Conservation (phyloP, 2,329 filamentous ascomycete genomes). For the Fusarium sp. region DNA sequence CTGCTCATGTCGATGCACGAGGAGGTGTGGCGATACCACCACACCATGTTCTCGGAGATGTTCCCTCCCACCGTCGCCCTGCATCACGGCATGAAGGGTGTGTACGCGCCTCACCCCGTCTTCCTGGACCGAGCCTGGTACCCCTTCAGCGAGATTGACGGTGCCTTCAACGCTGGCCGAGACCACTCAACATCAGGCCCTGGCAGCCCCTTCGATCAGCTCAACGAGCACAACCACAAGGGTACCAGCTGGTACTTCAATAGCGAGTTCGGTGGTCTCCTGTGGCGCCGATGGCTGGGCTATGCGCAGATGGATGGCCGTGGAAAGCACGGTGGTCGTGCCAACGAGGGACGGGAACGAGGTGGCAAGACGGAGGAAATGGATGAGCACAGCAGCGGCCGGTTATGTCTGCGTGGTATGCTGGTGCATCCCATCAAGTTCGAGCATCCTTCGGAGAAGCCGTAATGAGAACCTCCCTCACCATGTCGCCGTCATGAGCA, state of each 20-base stretch:
- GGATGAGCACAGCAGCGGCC: conserved; percentile 61
- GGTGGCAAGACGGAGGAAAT: conserved; percentile 66
- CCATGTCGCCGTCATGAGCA: conserved; percentile 44
- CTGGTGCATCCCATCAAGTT: conserved; percentile 85
- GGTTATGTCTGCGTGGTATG: conserved; percentile 85
- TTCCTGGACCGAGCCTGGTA: conserved; percentile 83
- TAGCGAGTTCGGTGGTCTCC: conserved; percentile 78
- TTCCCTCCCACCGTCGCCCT: conserved; percentile 77
- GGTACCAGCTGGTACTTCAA: conserved; percentile 90
- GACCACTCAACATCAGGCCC: conserved; percentile 73
- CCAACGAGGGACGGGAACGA: conserved; percentile 59
- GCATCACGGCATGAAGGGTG: conserved; percentile 82
- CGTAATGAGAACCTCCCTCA: conserved; percentile 22
- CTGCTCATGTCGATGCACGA: conserved; percentile 80
- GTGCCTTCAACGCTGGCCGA: conserved; percentile 83
- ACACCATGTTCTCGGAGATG: conserved; percentile 85
- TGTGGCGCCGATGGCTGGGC: conserved; percentile 84
- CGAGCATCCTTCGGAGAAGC: conserved; percentile 62
- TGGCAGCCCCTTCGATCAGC: conserved; percentile 74
- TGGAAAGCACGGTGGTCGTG: conserved; percentile 61
- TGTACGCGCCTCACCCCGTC: conserved; percentile 84
- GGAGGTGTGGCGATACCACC: conserved; percentile 74
- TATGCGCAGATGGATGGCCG: conserved; percentile 66
- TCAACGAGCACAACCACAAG: conserved; percentile 85
- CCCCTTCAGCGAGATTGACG: conserved; percentile 72